Percentiles rank a stretch among this genome's conserved stretches.
phyloP scores from a whole-genome alignment of 805 yeast genomes.

The Wickerhamiella azyma region DNA sequence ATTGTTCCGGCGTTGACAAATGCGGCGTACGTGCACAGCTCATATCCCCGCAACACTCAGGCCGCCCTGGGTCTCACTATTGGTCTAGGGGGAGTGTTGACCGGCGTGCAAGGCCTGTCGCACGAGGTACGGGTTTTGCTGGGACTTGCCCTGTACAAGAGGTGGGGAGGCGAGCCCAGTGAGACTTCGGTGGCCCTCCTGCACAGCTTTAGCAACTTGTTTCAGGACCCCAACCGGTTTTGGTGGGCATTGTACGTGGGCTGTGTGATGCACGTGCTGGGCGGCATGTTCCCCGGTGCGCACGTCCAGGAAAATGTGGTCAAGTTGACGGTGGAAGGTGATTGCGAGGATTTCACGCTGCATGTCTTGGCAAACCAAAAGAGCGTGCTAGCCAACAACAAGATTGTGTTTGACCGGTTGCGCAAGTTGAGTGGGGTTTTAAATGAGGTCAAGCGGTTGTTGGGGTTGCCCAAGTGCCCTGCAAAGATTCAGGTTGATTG shows the following conservation, averaged over 20 bases:
- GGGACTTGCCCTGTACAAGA: slow-evolving; percentile 60
- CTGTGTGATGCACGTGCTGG: slow-evolving; percentile 58
- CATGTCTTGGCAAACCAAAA: slow-evolving; percentile 15
- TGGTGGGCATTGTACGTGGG: slow-evolving; percentile 71
- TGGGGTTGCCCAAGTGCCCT: background rate
- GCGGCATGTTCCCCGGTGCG: slow-evolving; percentile 75
- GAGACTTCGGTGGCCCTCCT: slow-evolving; percentile 12
- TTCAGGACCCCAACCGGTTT: slow-evolving; percentile 26
- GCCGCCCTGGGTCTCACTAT: slow-evolving; percentile 60
- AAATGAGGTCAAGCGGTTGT: background rate
- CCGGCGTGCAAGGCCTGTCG: slow-evolving; percentile 63
- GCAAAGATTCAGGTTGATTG: slow-evolving; percentile 5
- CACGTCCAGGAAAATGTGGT: slow-evolving; percentile 41
- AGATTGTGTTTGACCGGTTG: slow-evolving; percentile 12
- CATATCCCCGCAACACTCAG: slow-evolving; percentile 64
- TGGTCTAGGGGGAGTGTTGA: slow-evolving; percentile 60
- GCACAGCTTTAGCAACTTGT: slow-evolving; percentile 11
- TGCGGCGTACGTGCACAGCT: slow-evolving; percentile 60
- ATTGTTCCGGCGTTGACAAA: slow-evolving; percentile 61
- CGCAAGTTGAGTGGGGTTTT: slow-evolving; percentile 1
- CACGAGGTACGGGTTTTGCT: slow-evolving; percentile 58
- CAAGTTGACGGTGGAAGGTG: slow-evolving; percentile 14
- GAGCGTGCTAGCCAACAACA: slow-evolving; percentile 14
- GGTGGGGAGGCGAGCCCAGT: slow-evolving; percentile 60
- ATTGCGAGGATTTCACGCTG: slow-evolving; percentile 17